Base-by-base conservation (phyloP, 2,329 filamentous ascomycete genomes). In the Colletotrichum graminicola region DNA sequence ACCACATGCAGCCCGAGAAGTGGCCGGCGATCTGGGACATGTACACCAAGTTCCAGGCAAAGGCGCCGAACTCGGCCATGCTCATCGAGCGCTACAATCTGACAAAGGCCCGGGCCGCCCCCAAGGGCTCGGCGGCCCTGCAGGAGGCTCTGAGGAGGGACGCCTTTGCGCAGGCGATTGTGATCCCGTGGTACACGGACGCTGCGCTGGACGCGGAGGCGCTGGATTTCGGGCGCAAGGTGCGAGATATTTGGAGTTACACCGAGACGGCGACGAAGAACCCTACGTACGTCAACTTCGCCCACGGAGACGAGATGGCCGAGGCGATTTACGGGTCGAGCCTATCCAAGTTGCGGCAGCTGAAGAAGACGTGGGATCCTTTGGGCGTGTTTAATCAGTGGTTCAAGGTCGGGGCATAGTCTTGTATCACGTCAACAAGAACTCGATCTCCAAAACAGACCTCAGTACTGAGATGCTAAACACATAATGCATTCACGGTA, bases 1-100 rank as follows among this genome's bases (percentile, higher is more conserved):
- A 75, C 10, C 75, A 71, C 23, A 78, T 84, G 78, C 75, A 78
- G 41, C 75, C 81, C 0, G 47, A 75, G 0, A 78, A 77, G n/a
- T 84, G 82, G 81, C 78, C 77, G 6, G 72, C 77, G 32, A 76
- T 83, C 41, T 84, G 81, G 80, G 75, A 82, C 56, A 73, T 80
- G 36, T 84, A 81, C 73, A 49, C 62, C 4, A 16, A 29, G 18
- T 85, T 84, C 75, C 77, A 81, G 66, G 72, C 76, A 26, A 76
- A 79, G 65, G 80, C 78, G 1, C 75, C 76, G 1, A 80, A 80
- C 68, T 77, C 76, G 1, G 74, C 75, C 5, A 71, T 84, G 1
- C 73, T 84, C 3, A 76, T 81, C 36, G 79, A 80, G 74, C 76
- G 76, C n/a, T 84, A 84, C 75, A 78, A 80, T 23, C 73, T 80